Evolutionary conservation across 148 eudicot genomes (phyloP), one percentile per base, ranked within the genome.

Genomic region (Beta vulgaris): DNA sequence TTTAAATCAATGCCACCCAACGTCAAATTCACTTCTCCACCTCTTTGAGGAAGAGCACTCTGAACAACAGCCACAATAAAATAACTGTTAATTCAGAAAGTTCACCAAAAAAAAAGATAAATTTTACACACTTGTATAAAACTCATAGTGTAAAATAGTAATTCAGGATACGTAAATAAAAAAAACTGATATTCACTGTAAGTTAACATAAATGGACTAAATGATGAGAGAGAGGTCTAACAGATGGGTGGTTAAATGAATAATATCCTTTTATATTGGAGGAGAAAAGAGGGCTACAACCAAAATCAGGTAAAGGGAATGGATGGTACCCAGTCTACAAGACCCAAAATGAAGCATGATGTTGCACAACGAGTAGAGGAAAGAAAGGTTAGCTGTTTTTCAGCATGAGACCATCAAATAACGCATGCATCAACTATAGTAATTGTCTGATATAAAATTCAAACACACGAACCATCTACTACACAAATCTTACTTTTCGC

Each of bases 1-100:
- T 96, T 93, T 77, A 96, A 89, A 82, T 96, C 99, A 82, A 96
- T 92, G 55, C 99, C 99, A 32, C 99, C 99, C 80, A 96, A 73
- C 35, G 98, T 96, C 80, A 96, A 83, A 84, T 96, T 96, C 54
- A 96, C 99, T 85, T 96, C 99, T 81, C 99, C 94, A 21, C 99
- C 97, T 84, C 86, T 89, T 77, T 91, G 99, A 43, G 99, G 97
- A 81, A 96, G 93, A 62, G 93, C 90, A 78, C 91, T 91, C 99
- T 96, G 75, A 73, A 83, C 44, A 58, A 78, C 58, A 77, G 78
- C 23, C 59, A 53, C 23, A 23, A 70, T n/a, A 64, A 75, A 25
- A 16, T 13, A 78, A 32, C 6, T 59, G 26, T 23, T 16, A 76
- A 8, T 15, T 67, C 29, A 58, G 39, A 37, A 57, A 39, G n/a